Base-by-base conservation (phyloP, 257 asterid species). In the Przewalskia tangutica region DNA sequence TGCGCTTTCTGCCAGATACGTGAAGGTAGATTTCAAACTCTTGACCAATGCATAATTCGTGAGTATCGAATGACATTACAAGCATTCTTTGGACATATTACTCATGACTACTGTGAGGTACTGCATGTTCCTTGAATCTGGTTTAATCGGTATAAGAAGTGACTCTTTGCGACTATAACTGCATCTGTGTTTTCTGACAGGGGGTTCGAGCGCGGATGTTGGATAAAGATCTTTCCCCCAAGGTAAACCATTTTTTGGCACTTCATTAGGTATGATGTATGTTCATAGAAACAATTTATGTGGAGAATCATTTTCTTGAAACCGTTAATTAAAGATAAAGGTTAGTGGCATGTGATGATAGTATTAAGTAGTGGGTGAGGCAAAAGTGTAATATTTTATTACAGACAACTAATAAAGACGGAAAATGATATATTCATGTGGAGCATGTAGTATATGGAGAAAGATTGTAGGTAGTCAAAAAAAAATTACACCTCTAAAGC, bases 31-130 rank as follows among this genome's bases (percentile, higher is more conserved):
- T 89, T 84, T 88, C 93, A 95, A 87, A 92, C 93, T 77, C 93
- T 95, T 50, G 99, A 95, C 62, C 97, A 89, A 86, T 95, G 97
- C 89, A 89, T 95, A 60, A 81, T 81, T 75, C 97, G 97, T 27
- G 99, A 95, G 91, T 93, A 95, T 83, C 88, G 97, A 79, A 95
- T 93, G 99, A 86, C 94, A 55, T 42, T 95, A 38, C 99, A 95
- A 89, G 99, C 86, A 81, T 81, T 89, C 50, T 87, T 88, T 1
- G 89, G 92, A 20, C 89, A 86, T 87, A 92, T 93, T 84, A 84
- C 87, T 44, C 83, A 62, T 9, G 98, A 95, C 84, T 93, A 93
- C 76, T 50, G 83, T 55, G 97, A 95, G 98, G 98, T 95, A 87
- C 40, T 63, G 78, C 56, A 50, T 18, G 59, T 18, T 63, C 12